These are phyloP conservation scores for Rhynchospora tenuis DNA, from an alignment of 176 grass and related monocot genomes.

Conservation along the genomic window DNA sequence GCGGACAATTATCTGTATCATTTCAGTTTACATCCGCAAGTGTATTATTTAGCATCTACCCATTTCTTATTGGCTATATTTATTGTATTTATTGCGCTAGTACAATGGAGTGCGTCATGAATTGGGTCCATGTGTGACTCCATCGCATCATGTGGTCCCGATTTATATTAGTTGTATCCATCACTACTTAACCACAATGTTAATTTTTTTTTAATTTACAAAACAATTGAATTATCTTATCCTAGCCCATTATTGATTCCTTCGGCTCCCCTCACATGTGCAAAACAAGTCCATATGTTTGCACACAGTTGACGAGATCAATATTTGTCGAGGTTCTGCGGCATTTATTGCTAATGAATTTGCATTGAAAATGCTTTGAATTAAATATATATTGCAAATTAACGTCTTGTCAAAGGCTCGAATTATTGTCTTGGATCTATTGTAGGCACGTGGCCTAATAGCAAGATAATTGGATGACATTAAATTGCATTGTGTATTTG, in stretches of 20 bases:
- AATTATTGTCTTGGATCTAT: no score
- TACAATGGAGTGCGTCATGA: constrained; percentile 5
- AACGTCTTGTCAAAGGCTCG: no score
- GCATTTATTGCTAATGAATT: not conserved
- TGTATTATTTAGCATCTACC: not conserved
- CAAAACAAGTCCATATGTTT: not conserved
- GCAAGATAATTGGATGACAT: no score
- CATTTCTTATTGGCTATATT: not conserved
- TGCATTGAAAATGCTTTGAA: not conserved
- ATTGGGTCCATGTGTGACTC: constrained; percentile 6
- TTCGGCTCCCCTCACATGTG: not conserved
- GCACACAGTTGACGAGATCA: not conserved
- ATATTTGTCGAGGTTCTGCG: not conserved
- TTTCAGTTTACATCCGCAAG: no score
- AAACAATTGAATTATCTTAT: not conserved
- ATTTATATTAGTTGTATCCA: not conserved
- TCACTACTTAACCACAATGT: constrained; percentile 4
- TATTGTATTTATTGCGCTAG: not conserved
- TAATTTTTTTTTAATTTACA: constrained; percentile 2
- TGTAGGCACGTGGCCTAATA: no score
- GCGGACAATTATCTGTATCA: no score
- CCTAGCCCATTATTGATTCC: not conserved
- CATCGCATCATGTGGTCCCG: not conserved
- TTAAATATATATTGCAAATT: not conserved
- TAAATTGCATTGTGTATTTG: no score